A percentile compares a stretch with the other conserved stretches of the same genome.
These are phyloP conservation scores for Pseudocercospora eumusae DNA, from an alignment of 2,329 filamentous ascomycete genomes.

Conservation along the genomic window DNA sequence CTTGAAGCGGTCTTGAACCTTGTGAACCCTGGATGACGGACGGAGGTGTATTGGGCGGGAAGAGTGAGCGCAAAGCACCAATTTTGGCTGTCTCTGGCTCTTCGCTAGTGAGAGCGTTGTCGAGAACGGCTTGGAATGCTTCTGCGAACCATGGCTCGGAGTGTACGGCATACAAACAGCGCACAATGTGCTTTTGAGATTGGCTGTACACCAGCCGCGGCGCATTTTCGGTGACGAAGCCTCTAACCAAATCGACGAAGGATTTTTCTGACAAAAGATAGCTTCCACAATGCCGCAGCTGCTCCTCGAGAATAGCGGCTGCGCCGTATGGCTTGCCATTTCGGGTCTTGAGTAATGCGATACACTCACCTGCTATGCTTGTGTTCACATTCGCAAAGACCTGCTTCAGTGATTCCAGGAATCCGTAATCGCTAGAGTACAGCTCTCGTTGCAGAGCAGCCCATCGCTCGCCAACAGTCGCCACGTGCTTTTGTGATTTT, in stretches of 20 bases:
- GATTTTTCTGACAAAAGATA: constrained; percentile 45
- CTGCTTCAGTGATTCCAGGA: constrained; percentile 28
- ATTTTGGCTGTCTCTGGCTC: constrained; percentile 29
- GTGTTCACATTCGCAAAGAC: constrained; percentile 42
- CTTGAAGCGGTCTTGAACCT: constrained; percentile 27
- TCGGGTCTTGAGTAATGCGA: constrained; percentile 53
- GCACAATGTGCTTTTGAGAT: constrained; percentile 66
- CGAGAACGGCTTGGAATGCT: constrained; percentile 30
- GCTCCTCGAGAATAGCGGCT: constrained; percentile 58
- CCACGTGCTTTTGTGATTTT: constrained; percentile 69
- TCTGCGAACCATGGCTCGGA: constrained; percentile 40
- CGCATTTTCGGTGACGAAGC: constrained; percentile 59
- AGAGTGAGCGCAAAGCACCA: constrained; percentile 32
- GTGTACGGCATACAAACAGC: constrained; percentile 59
- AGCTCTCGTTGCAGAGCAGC: constrained; percentile 56
- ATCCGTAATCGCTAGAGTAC: constrained; percentile 34
- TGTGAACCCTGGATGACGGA: constrained; percentile 41
- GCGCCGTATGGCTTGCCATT: constrained; percentile 70
- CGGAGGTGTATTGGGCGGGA: constrained; percentile 41
- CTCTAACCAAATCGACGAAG: constrained; percentile 45
- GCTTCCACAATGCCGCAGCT: constrained; percentile 49
- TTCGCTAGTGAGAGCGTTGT: constrained; percentile 23
- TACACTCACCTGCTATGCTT: constrained; percentile 51
- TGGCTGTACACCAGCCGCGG: constrained; percentile 65
- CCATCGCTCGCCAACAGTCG: constrained; percentile 65